A percentile compares a stretch with the other conserved stretches of the same genome.
Conservation (phyloP, 1,139 yeast genomes). For the Candida mesenterica region DNA sequence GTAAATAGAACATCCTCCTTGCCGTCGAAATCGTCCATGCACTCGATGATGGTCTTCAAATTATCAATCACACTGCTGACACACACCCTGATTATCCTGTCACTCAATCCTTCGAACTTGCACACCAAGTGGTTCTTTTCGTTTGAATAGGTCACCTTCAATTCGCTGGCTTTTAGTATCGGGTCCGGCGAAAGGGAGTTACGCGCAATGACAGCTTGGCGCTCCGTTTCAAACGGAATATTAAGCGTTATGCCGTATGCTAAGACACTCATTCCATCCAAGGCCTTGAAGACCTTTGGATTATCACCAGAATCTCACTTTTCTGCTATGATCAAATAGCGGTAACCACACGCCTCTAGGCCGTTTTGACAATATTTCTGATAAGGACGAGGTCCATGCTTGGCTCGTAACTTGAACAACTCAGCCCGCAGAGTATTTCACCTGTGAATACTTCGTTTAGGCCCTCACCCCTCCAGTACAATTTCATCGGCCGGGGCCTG, state of each 20-base stretch:
- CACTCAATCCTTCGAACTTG: slow-evolving; percentile 54
- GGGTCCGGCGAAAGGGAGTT: slow-evolving; percentile 74
- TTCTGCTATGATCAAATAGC: too few relatives aligned
- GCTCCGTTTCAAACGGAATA: slow-evolving; percentile 60
- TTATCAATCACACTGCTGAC: slow-evolving; percentile 67
- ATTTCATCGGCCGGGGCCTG: too few relatives aligned
- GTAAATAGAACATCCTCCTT: slow-evolving; percentile 21
- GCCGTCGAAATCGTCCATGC: slow-evolving; percentile 61
- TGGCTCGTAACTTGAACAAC: too few relatives aligned
- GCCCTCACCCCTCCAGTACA: too few relatives aligned
- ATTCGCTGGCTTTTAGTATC: slow-evolving; percentile 61
- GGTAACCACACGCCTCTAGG: too few relatives aligned
- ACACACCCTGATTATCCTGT: slow-evolving; percentile 67
- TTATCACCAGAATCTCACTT: background rate
- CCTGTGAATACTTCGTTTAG: too few relatives aligned
- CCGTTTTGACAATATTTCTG: too few relatives aligned
- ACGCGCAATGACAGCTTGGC: slow-evolving; percentile 65
- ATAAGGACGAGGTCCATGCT: too few relatives aligned
- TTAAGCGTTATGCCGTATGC: slow-evolving; percentile 26
- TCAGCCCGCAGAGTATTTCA: too few relatives aligned
- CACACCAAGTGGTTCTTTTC: slow-evolving; percentile 34
- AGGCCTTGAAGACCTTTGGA: background rate
- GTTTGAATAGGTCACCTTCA: slow-evolving; percentile 42
- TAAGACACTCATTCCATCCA: slow-evolving; percentile 9
- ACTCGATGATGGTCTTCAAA: slow-evolving; percentile 62